Percentiles rank a stretch among this genome's conserved stretches.
Evolutionary conservation across 108 stramenopile genomes (phyloP).

Genomic region (Fragilaria crotonensis): DNA sequence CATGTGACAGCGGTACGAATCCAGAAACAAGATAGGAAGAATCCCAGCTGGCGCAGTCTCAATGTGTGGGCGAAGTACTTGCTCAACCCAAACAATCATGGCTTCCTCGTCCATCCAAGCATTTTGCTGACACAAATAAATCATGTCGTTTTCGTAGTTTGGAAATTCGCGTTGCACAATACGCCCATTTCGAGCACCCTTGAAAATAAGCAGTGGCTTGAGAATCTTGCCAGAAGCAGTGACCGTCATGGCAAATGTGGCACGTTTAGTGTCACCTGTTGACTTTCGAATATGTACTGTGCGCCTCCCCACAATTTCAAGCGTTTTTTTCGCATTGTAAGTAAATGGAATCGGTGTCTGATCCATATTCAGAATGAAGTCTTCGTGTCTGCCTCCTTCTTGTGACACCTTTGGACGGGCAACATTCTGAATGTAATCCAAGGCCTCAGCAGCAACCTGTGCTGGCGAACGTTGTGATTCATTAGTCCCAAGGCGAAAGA

Average conservation of each 20-base stretch:
- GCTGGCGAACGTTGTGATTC: neutral
- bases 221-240: conserved; percentile 4
- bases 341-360: conserved; percentile 4
- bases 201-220: neutral
- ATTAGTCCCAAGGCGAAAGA: too few relatives aligned
- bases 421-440: neutral
- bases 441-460: neutral
- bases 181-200: neutral
- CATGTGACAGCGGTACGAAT: conserved; percentile 15
- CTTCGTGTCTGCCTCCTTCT: neutral
- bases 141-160: neutral
- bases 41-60: conserved; percentile 2
- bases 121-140: conserved; percentile 5
- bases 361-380: conserved; percentile 10
- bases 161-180: conserved; percentile 5
- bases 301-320: neutral
- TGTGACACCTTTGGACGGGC: neutral
- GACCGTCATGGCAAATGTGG: conserved; percentile 5
- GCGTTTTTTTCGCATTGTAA: neutral
- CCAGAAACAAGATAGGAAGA: conserved; percentile 8
- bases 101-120: conserved; percentile 11
- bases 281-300: conserved; percentile 3
- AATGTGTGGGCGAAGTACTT: neutral
- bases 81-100: conserved; percentile 1
- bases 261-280: neutral